Percentiles rank a stretch among this genome's conserved stretches.
These are phyloP conservation scores for Mitragyna speciosa DNA, from an alignment of 257 asterid species.

Conservation along the genomic window DNA sequence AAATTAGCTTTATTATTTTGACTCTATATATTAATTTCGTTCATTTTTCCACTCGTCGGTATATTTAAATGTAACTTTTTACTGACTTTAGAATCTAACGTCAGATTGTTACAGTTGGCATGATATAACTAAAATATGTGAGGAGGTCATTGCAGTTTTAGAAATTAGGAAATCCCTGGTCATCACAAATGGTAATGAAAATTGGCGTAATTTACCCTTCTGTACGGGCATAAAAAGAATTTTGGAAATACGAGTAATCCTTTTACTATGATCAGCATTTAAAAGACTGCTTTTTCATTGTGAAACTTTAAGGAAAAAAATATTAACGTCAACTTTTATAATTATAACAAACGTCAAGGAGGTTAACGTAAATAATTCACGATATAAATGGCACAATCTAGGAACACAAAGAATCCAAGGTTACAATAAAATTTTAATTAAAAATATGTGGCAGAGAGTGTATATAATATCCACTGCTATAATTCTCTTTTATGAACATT, in stretches of 20 bases:
- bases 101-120: too few relatives aligned
- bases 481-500: background rate
- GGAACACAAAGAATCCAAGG: background rate
- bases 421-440: background rate
- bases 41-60: too few relatives aligned
- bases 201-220: too few relatives aligned
- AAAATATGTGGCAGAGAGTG: background rate
- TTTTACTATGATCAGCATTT: background rate
- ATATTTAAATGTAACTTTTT: too few relatives aligned
- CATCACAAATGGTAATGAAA: background rate
- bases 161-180: background rate
- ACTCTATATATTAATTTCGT: too few relatives aligned
- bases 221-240: too few relatives aligned
- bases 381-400: background rate
- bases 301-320: background rate
- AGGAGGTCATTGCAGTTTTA: background rate
- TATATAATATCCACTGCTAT: background rate
- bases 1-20: too few relatives aligned
- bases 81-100: too few relatives aligned
- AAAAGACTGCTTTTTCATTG: too few relatives aligned
- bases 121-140: too few relatives aligned
- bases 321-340: background rate
- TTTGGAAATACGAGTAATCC: too few relatives aligned
- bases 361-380: background rate
- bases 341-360: background rate